Base-by-base conservation (phyloP, 2,329 filamentous ascomycete genomes). In the Trichoderma sp. region DNA sequence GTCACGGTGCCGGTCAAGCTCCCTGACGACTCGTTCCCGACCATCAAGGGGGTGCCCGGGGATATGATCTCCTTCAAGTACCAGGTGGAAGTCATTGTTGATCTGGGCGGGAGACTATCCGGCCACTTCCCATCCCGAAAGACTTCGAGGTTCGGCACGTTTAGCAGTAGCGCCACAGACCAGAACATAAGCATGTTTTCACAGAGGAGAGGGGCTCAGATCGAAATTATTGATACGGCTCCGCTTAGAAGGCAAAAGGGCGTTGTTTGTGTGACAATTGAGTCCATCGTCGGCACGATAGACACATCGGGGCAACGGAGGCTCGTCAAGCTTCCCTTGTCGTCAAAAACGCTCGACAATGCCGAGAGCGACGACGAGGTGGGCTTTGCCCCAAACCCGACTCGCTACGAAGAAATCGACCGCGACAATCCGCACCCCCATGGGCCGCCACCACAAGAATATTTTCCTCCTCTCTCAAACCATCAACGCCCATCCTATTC, bases 31-130 rank as follows among this genome's bases (percentile, higher is more conserved):
- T 89, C 89, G 0, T 98, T 98, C 73, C 94, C 95, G 0, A 97
- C 94, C 2, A 98, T 98, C 70, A 89, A 89, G 32, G 90, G 90
- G 65, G 93, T 97, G 0, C 95, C 95, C 0, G 93, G 94, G 4
- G 90, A 92, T 37, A 95, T 98, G 89, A 95, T 99, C 71, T 93
- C 90, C 73, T 98, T 99, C 82, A 92, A 90, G 72, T 98, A 99
- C 75, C 92, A 94, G 72, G 86, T 97, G 22, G 95, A 99, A 78
- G 92, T 97, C 2, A 90, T 98, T 32, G 88, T 97, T 25, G 95
- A 99, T 76, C 84, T 98, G 0, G 94, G 95, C 56, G 94, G 94
- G 42, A 95, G 93, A 76, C 81, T 97, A 48, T 87, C 90, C 2
- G 88, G 87, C n/a, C 88, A 93, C 70, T 78, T 88, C 60, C 90